Conservation (phyloP, 768 basidiomycete genomes). For the Gyrodon lividus region DNA sequence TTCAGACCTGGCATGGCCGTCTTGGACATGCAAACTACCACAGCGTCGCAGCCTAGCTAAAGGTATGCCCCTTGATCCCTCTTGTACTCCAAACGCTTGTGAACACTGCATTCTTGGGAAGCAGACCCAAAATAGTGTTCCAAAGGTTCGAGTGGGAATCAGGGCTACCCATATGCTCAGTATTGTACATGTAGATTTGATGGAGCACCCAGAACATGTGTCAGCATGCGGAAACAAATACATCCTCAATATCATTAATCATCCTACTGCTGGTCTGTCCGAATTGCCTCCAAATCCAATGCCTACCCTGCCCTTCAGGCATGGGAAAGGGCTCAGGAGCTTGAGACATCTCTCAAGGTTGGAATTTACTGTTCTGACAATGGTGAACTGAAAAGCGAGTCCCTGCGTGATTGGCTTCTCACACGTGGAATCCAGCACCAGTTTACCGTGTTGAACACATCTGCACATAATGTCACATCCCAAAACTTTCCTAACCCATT, state of each 20-base stretch:
- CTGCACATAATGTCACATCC: too few species aligned
- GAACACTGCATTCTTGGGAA: conserved; percentile 39
- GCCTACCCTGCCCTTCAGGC: conserved; percentile 22
- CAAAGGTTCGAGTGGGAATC: conserved; percentile 26
- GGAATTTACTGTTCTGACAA: conserved; percentile 19
- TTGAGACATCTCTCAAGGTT: conserved; percentile 17
- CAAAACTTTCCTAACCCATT: too few species aligned
- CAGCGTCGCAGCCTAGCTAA: conserved; percentile 2
- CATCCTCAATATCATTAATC: conserved; percentile 7
- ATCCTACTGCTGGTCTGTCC: conserved; percentile 16
- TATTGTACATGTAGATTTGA: conserved; percentile 28
- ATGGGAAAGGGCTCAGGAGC: too few species aligned
- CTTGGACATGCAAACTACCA: conserved; percentile 31
- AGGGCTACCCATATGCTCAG: conserved; percentile 28
- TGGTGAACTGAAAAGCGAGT: conserved; percentile 21
- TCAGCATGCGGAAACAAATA: background rate
- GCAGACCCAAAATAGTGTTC: conserved; percentile 34
- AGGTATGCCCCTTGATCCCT: conserved; percentile 7
- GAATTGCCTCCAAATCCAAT: conserved; percentile 28
- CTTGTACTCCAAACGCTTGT: conserved; percentile 29
- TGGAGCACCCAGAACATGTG: conserved; percentile 12
- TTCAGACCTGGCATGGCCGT: conserved; percentile 29
- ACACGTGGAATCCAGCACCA: conserved; percentile 12
- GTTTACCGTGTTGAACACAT: conserved; percentile 34
- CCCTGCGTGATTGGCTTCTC: conserved; percentile 14